Percentiles rank a stretch among this genome's conserved stretches.
phyloP scores from a whole-genome alignment of 495 filamentous ascomycete species.

The Trypethelium eluteriae region DNA sequence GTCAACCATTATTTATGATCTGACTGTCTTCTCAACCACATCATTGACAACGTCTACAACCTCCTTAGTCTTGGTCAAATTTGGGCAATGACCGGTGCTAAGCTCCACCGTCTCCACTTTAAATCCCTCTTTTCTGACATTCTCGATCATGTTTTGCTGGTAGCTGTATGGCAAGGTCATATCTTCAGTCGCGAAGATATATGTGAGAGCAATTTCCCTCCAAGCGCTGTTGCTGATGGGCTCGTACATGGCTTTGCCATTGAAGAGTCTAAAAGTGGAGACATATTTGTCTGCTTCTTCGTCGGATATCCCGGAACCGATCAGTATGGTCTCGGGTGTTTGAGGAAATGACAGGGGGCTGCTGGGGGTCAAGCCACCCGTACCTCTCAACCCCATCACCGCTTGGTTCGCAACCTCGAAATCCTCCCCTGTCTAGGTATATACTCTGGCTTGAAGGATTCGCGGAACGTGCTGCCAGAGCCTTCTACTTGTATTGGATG shows the following conservation, averaged over 20 bases:
- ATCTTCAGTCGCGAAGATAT: constrained; percentile 35
- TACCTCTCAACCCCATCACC: too few species aligned
- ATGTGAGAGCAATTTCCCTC: constrained; percentile 36
- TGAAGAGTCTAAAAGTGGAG: constrained; percentile 31
- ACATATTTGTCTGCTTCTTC: constrained; percentile 24
- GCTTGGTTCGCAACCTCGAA: too few species aligned
- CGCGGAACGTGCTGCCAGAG: too few species aligned
- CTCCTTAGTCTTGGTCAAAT: constrained; percentile 29
- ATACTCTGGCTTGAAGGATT: too few species aligned
- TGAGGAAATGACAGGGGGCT: too few species aligned
- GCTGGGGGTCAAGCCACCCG: too few species aligned
- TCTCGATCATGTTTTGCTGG: constrained; percentile 36
- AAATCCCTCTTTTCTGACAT: constrained; percentile 26
- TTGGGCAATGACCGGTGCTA: constrained; percentile 33
- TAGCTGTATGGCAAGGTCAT: constrained; percentile 26
- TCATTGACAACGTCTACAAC: constrained; percentile 24
- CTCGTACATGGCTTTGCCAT: constrained; percentile 27
- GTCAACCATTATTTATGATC: not conserved
- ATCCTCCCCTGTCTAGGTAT: too few species aligned
- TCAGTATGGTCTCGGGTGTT: not conserved
- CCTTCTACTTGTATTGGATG: not conserved
- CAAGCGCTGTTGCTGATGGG: constrained; percentile 30
- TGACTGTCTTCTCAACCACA: constrained; percentile 6
- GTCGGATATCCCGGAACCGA: constrained; percentile 1
- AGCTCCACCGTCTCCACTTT: constrained; percentile 28